Base-by-base conservation (phyloP, 176 grass and related monocot species). In the Canna indica region DNA sequence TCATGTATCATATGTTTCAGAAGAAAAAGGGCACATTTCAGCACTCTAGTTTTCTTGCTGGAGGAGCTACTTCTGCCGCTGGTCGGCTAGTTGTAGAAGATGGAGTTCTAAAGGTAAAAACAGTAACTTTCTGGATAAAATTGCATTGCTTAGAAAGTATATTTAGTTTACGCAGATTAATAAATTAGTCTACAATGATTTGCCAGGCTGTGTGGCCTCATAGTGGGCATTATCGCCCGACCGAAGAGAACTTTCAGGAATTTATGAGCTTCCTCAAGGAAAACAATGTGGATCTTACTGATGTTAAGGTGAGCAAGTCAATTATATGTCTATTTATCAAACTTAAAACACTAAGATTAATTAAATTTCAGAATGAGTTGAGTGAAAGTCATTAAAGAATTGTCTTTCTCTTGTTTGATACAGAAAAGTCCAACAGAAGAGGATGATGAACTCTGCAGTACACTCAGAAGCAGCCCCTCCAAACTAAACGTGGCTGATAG, bases 41-140 rank as follows among this genome's bases (percentile, higher is more conserved):
- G 83, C 92, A 96, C 58, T 96, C 92, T 36, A 96, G 93, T 87
- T 96, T 96, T 79, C 88, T 96, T 48, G 93, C 93, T 13, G 93
- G 93, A 58, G 93, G 88, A 85, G 93, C 93, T 62, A 96, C 93
- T 42, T 91, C 93, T 81, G 83, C 93, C 64, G 93, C 93, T 5
- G 93, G 88, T 34, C 84, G 84, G 85, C 75, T 91, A 61, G 50
- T 96, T 8, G 86, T 85, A 8, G 83, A 79, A 53, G 69, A 91
- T 44, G 88, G 93, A 47, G 46, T 79, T 69, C 76, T 91, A 45
- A 91, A 83, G 93, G 93, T 87, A 36, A 16, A 66, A 54, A 54
- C 8, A 54, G 7, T 9, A 32, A 66, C 7, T 39, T n/a, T 12
- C 34, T n/a, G 34, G 35, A 22, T 10, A 39, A 2, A 22, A 39